Evolutionary conservation across 1,284 basidiomycete genomes (phyloP).

Genomic region (Phellopilus nigrolimitatus): DNA sequence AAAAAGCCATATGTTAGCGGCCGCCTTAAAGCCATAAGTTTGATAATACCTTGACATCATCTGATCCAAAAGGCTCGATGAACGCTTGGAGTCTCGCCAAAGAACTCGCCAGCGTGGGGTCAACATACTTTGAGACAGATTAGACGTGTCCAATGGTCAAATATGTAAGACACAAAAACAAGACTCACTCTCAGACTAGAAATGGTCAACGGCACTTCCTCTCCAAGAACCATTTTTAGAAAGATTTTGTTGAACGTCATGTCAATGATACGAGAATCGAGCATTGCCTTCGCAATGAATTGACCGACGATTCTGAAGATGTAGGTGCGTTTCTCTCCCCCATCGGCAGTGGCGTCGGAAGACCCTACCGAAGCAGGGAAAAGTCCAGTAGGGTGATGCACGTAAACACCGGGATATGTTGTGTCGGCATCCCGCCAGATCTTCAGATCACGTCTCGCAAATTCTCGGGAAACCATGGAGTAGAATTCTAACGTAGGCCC

Average conservation of each 20-base stretch:
- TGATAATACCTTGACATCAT: conserved; percentile 47
- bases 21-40: neutral
- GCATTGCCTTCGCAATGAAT: conserved; percentile 96
- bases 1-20: neutral
- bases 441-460: conserved; percentile 81
- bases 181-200: conserved; percentile 71
- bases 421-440: conserved; percentile 88
- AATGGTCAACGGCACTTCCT: conserved; percentile 78
- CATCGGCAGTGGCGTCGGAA: conserved; percentile 61
- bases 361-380: conserved; percentile 82
- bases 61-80: conserved; percentile 37
- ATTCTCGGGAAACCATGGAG: conserved; percentile 89
- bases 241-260: conserved; percentile 91
- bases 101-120: conserved; percentile 81
- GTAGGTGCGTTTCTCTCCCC: conserved; percentile 72
- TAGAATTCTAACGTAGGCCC: conserved; percentile 99
- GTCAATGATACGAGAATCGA: conserved; percentile 97
- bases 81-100: conserved; percentile 73
- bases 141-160: too few relatives aligned
- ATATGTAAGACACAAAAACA: too few relatives aligned
- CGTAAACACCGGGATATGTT: conserved; percentile 58
- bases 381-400: conserved; percentile 78
- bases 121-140: conserved; percentile 61
- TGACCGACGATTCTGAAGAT: conserved; percentile 90
- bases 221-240: conserved; percentile 82